A percentile compares a stretch with the other conserved stretches of the same genome.
phyloP scores from a whole-genome alignment of 306 rosid species.

The Vigna hirtella region DNA sequence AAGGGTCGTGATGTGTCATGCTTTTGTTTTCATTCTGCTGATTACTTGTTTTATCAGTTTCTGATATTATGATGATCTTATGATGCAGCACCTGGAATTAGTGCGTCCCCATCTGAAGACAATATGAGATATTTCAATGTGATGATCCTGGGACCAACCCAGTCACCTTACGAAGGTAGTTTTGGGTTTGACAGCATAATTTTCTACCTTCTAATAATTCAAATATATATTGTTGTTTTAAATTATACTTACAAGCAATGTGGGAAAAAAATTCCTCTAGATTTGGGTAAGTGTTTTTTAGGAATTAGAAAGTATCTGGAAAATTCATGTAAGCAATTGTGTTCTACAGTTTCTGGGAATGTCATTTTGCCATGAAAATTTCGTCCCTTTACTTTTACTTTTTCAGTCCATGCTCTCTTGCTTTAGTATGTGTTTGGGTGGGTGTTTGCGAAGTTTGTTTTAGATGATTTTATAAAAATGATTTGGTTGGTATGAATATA shows the following conservation, averaged over 20 bases:
- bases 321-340: background rate
- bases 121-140: conserved; percentile 95
- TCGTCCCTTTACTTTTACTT: background rate
- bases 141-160: conserved; percentile 96
- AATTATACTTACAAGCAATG: background rate
- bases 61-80: conserved; percentile 41
- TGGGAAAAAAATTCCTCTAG: conserved; percentile 11
- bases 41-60: conserved; percentile 17
- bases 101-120: conserved; percentile 96
- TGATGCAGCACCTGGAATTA: conserved; percentile 89
- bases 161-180: conserved; percentile 96
- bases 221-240: background rate
- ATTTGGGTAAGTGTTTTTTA: background rate
- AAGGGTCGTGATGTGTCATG: background rate
- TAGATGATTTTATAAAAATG: conserved; percentile 1
- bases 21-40: background rate
- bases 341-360: conserved; percentile 10
- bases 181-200: conserved; percentile 10
- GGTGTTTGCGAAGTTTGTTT: background rate
- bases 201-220: background rate
- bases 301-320: background rate
- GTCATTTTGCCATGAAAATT: background rate
- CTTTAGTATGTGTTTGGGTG: background rate
- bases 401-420: background rate
- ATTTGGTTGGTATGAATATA: conserved; percentile 6